Conservation (phyloP, 2,329 filamentous ascomycete genomes). For the Aspergillus viridinutans region DNA sequence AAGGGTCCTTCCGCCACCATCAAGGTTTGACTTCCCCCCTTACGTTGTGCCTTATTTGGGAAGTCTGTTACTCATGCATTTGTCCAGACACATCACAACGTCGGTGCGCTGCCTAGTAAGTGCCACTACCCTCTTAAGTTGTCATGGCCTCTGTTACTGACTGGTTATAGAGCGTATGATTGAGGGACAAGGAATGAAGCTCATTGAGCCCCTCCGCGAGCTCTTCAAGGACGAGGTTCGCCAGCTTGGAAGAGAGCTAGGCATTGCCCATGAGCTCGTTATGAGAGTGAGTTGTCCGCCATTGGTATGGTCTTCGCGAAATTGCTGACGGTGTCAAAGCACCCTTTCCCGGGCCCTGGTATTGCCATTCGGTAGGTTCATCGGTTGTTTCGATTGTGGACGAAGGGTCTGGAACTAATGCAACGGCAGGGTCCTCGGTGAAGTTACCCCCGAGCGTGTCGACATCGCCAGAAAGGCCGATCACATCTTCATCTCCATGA, state of each 20-base stretch:
- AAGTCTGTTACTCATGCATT: not conserved
- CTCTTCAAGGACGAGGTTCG: conserved; percentile 84
- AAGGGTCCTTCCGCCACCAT: conserved; percentile 68
- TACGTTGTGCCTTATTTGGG: not conserved
- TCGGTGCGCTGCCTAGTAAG: conserved; percentile 17
- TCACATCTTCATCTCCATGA: conserved; percentile 46
- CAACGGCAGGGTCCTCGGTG: conserved; percentile 60
- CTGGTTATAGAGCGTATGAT: conserved; percentile 44
- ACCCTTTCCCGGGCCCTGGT: conserved; percentile 58
- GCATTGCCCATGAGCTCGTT: conserved; percentile 69
- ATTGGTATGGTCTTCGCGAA: conserved; percentile 48
- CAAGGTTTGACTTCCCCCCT: conserved; percentile 38
- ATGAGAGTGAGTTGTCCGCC: conserved; percentile 58
- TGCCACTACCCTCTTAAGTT: not conserved
- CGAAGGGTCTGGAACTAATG: not conserved
- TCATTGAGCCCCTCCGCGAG: conserved; percentile 72
- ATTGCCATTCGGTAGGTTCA: conserved; percentile 60
- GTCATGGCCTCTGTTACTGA: not conserved
- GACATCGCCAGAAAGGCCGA: conserved; percentile 59
- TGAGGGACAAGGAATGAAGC: conserved; percentile 42
- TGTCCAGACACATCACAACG: conserved; percentile 54
- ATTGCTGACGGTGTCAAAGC: not conserved
- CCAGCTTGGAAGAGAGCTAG: conserved; percentile 63
- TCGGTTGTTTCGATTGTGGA: not conserved
- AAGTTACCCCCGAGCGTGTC: conserved; percentile 75